A percentile compares a stretch with the other conserved stretches of the same genome.
phyloP scores from a whole-genome alignment of 495 filamentous ascomycete genomes.

The Terfezia claveryi region DNA sequence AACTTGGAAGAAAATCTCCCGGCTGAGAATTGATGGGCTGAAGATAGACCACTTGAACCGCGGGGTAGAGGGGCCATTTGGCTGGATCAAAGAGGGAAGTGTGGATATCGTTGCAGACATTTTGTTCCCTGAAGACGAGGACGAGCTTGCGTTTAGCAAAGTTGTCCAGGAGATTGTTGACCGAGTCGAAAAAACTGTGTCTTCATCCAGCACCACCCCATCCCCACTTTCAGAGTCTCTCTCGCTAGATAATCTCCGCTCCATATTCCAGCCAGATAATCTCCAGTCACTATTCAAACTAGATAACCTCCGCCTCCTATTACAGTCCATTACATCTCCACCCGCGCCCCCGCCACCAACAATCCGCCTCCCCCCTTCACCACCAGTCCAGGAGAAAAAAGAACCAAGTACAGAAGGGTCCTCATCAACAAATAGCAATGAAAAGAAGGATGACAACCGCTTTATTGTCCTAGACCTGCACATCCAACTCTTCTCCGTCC shows the following conservation, averaged over 20 bases:
- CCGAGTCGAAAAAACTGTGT: slow-evolving; percentile 75
- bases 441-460: slow-evolving; percentile 30
- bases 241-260: background rate
- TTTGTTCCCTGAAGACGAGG: slow-evolving; percentile 59
- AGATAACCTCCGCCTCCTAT: background rate
- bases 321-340: background rate
- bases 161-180: slow-evolving; percentile 90
- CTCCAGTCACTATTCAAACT: no score
- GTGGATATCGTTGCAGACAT: slow-evolving; percentile 94
- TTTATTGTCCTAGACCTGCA: slow-evolving; percentile 77
- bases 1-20: slow-evolving; percentile 80
- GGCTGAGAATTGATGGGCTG: slow-evolving; percentile 75
- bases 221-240: slow-evolving; percentile 23
- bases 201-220: slow-evolving; percentile 33
- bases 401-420: slow-evolving; percentile 14
- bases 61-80: slow-evolving; percentile 81
- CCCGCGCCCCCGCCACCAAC: slow-evolving; percentile 2
- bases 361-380: slow-evolving; percentile 8
- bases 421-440: slow-evolving; percentile 6
- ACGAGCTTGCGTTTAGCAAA: slow-evolving; percentile 68
- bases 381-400: slow-evolving; percentile 5
- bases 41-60: slow-evolving; percentile 93
- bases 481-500: slow-evolving; percentile 77
- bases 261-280: background rate
- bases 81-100: slow-evolving; percentile 89